Evolutionary conservation across 139 green algal species (phyloP), one percentile per base, ranked within the genome.

Genomic region (Chlamydomonas applanata): DNA sequence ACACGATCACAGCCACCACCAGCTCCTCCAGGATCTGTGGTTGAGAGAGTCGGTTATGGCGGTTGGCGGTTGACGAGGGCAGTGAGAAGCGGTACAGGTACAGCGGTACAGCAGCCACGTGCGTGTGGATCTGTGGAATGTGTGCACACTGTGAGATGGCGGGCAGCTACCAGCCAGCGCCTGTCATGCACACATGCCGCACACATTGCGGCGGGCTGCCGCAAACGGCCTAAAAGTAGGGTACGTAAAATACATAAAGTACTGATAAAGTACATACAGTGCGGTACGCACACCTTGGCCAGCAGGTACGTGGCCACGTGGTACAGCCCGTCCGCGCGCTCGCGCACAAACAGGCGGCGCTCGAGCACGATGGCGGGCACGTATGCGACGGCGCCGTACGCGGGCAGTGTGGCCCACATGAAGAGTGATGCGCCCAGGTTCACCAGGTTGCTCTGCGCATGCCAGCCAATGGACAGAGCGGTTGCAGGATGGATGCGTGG

Each of bases 281-380:
- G 36, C 70, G 83, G 75, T 27, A 83, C 88, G 49, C 87, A 36
- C 67, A 96, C 86, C 78, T 95, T 97, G 52, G 63, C 27, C 1
- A 74, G 61, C 53, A 97, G 80, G 76, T 94, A 96, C 24, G 90
- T 97, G 53, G 91, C 84, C 0, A 85, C 77, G 0, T 83, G 76
- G 83, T 95, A 96, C 25, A 96, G 82, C 2, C 84, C 84, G 73
- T 97, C 92, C 53, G 85, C 88, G 53, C 86, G 80, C 69, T 97
- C 92, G 5, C 92, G 63, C 1, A 89, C 73, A 45, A 92, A 96
- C 34, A 97, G 83, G 13, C 77, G 63, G 25, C 92, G 86, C 78
- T 97, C 91, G 22, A 97, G 72, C 0, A 95, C 85, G 14, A 97
- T 79, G 19, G 84, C 77, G 1, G 91, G 92, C 24, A 96, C 82